A percentile compares a stretch with the other conserved stretches of the same genome.
These are phyloP conservation scores for Trichoderma sp. DNA, from an alignment of 2,329 filamentous ascomycete species.

Conservation along the genomic window DNA sequence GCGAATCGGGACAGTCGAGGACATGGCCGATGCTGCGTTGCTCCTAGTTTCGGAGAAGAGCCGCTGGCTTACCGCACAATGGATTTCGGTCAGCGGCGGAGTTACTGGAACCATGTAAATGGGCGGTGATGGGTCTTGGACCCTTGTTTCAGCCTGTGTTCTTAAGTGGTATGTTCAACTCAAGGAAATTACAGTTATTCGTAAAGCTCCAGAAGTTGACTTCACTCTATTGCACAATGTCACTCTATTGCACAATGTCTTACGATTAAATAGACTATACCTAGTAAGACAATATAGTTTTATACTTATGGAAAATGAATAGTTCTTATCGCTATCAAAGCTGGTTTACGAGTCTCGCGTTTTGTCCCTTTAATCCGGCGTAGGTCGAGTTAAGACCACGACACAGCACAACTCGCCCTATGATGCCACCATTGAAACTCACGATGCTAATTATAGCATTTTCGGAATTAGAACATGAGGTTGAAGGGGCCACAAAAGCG, in stretches of 20 bases:
- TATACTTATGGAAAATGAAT: not conserved
- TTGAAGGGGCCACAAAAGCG: not conserved
- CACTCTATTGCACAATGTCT: not conserved
- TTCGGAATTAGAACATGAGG: not conserved
- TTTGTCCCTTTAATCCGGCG: not conserved
- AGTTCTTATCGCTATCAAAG: not conserved
- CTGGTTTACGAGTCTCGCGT: not conserved
- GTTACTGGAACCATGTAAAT: slow-evolving; percentile 27
- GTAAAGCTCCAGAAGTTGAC: not conserved
- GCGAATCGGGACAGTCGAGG: slow-evolving; percentile 39
- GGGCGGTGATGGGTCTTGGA: not conserved
- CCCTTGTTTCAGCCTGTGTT: not conserved
- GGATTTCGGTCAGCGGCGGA: slow-evolving; percentile 32
- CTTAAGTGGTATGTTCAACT: not conserved
- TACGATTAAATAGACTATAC: not conserved
- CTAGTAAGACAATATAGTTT: not conserved
- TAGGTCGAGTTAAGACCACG: not conserved
- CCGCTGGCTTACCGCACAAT: slow-evolving; percentile 33
- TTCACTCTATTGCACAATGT: not conserved
- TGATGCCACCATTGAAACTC: not conserved
- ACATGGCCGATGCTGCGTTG: slow-evolving; percentile 39
- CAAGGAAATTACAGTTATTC: not conserved
- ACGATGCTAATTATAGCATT: not conserved
- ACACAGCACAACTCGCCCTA: not conserved
- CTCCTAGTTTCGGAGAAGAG: slow-evolving; percentile 31